Evolutionary conservation across 352 stramenopile species (phyloP).

Genomic region (Globisporangium solare): DNA sequence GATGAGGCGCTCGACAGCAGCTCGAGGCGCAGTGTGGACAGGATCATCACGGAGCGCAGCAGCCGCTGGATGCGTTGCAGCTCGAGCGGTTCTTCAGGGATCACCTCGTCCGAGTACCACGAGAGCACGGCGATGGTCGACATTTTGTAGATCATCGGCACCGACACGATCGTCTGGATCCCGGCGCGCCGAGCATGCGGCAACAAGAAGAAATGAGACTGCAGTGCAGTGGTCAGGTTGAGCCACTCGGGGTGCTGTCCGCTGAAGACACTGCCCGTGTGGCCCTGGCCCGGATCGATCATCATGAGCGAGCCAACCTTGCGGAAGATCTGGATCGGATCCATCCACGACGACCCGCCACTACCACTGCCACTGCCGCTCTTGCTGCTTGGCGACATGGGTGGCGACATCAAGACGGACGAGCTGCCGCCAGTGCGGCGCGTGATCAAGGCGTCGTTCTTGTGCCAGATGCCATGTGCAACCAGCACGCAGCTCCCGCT

Average conservation of each 20-base stretch:
- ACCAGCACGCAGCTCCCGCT: constrained; percentile 55
- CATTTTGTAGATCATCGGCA: constrained; percentile 83
- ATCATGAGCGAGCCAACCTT: constrained; percentile 69
- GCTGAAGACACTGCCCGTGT: constrained; percentile 70
- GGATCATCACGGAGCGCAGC: constrained; percentile 59
- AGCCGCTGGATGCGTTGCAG: constrained; percentile 69
- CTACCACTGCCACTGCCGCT: constrained; percentile 16
- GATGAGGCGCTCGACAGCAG: constrained; percentile 27
- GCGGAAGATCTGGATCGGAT: constrained; percentile 70
- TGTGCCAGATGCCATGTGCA: constrained; percentile 70
- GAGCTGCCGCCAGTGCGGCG: constrained; percentile 7
- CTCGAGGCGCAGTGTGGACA: constrained; percentile 56
- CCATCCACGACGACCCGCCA: constrained; percentile 23
- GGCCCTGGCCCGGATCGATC: constrained; percentile 71
- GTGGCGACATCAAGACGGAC: constrained; percentile 16
- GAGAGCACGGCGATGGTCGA: constrained; percentile 74
- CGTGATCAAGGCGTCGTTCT: constrained; percentile 25
- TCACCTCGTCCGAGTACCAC: constrained; percentile 60
- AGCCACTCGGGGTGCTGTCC: constrained; percentile 71
- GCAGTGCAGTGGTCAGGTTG: constrained; percentile 33
- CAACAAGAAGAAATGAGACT: constrained; percentile 73
- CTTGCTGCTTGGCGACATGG: constrained; percentile 13
- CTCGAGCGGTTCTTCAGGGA: constrained; percentile 53
- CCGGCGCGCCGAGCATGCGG: constrained; percentile 60
- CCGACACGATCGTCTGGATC: constrained; percentile 61